Evolutionary conservation across 106 monocot species (phyloP).

Genomic region (Dendrobium officinale): DNA sequence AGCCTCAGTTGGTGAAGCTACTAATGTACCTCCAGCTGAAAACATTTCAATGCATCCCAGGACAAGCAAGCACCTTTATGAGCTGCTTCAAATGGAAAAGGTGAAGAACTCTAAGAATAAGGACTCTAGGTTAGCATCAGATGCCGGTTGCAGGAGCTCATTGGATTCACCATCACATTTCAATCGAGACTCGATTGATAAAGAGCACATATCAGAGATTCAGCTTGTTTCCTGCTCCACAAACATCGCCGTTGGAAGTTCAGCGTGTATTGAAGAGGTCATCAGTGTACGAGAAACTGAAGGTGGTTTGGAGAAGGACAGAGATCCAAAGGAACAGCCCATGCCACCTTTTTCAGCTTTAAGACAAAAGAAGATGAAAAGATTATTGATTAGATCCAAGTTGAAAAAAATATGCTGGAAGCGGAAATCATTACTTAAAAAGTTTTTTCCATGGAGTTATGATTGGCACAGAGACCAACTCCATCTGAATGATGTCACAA

Average conservation of each 20-base stretch:
- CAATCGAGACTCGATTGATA: too few species aligned
- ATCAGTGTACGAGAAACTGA: conserved; percentile 34
- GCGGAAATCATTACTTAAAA: conserved; percentile 69
- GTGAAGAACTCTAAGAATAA: conserved; percentile 38
- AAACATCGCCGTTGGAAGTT: conserved; percentile 16
- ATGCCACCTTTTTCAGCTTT: conserved; percentile 35
- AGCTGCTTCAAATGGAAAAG: conserved; percentile 87
- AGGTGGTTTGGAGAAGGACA: conserved; percentile 11
- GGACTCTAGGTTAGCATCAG: conserved; percentile 14
- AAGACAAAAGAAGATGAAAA: conserved; percentile 34
- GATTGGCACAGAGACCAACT: conserved; percentile 85
- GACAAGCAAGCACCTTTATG: conserved; percentile 75
- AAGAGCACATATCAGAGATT: not conserved
- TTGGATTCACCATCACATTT: not conserved
- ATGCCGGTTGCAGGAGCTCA: conserved; percentile 16
- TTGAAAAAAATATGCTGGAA: conserved; percentile 65
- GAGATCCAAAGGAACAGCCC: conserved; percentile 14
- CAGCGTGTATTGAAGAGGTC: conserved; percentile 16
- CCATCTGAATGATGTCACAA: conserved; percentile 30
- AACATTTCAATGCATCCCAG: conserved; percentile 15
- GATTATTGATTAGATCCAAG: conserved; percentile 41
- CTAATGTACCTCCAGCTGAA: not conserved
- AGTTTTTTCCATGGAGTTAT: conserved; percentile 87
- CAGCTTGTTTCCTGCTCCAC: conserved; percentile 24
- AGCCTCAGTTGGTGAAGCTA: not conserved